Percentiles rank a stretch among this genome's conserved stretches.
phyloP scores from a whole-genome alignment of 2,329 filamentous ascomycete genomes.

The Apiospora hydei region DNA sequence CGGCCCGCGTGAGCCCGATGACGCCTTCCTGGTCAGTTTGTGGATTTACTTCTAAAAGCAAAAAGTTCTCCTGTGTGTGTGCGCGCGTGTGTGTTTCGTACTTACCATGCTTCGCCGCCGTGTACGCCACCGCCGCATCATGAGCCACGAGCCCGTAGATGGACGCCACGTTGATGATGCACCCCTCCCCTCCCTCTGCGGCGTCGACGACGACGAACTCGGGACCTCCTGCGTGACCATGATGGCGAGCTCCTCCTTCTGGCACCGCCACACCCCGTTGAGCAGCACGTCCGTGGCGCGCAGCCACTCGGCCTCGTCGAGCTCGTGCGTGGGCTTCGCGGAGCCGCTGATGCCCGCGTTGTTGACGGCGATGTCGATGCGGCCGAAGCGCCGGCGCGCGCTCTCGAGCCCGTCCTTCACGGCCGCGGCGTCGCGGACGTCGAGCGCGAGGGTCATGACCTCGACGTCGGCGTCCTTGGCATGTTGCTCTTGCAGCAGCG shows the following conservation, averaged over 20 bases:
- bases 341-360: conserved; percentile 59
- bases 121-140: conserved; percentile 54
- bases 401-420: conserved; percentile 52
- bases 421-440: conserved; percentile 53
- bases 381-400: conserved; percentile 54
- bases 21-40: conserved; percentile 40
- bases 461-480: conserved; percentile 42
- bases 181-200: conserved; percentile 48
- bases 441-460: conserved; percentile 49
- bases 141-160: conserved; percentile 56
- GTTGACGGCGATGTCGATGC: conserved; percentile 63
- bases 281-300: conserved; percentile 60
- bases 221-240: conserved; percentile 59
- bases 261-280: conserved; percentile 64
- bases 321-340: conserved; percentile 52
- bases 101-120: conserved; percentile 58
- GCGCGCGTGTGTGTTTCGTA: neutral
- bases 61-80: too few species aligned
- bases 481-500: conserved; percentile 45
- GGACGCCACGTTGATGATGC: conserved; percentile 62
- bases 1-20: conserved; percentile 56
- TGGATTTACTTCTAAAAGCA: neutral
- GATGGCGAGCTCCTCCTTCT: conserved; percentile 57
- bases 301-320: conserved; percentile 55
- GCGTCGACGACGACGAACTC: conserved; percentile 37